Conservation (phyloP, 345 rosid genomes). For the Eucalyptus albens region DNA sequence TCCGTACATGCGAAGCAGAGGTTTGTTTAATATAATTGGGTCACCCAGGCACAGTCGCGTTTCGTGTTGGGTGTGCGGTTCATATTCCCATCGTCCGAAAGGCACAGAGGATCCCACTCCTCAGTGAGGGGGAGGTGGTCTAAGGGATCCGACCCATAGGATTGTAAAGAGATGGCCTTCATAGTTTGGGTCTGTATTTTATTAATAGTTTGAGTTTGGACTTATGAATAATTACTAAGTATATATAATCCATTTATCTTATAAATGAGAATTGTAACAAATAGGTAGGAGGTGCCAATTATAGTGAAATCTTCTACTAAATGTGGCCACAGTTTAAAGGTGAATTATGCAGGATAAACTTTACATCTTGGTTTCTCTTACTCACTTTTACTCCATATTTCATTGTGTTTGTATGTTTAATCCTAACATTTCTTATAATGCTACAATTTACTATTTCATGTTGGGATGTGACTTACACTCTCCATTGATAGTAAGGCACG, state of each 20-base stretch:
- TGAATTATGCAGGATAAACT: background rate
- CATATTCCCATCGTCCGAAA: background rate
- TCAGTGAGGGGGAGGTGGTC: background rate
- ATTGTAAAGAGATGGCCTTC: too few species aligned
- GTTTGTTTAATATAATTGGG: background rate
- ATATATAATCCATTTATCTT: too few species aligned
- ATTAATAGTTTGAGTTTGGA: background rate
- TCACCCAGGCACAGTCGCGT: background rate
- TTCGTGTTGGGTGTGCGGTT: background rate
- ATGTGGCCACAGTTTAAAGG: background rate
- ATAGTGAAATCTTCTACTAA: too few species aligned
- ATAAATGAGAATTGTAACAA: background rate
- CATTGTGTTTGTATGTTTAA: background rate
- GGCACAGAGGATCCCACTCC: accelerated
- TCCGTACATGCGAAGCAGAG: background rate
- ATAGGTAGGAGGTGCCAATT: background rate
- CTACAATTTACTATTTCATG: too few species aligned
- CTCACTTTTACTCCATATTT: background rate
- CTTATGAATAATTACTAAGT: too few species aligned
- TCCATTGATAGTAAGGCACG: too few species aligned
- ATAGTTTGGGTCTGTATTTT: background rate
- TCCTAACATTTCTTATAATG: background rate
- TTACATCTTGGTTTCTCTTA: background rate
- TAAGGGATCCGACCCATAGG: too few species aligned
- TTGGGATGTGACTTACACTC: too few species aligned